These are phyloP conservation scores for Sarocladium oryzae DNA, from an alignment of 2,329 filamentous ascomycete species.

Conservation along the genomic window DNA sequence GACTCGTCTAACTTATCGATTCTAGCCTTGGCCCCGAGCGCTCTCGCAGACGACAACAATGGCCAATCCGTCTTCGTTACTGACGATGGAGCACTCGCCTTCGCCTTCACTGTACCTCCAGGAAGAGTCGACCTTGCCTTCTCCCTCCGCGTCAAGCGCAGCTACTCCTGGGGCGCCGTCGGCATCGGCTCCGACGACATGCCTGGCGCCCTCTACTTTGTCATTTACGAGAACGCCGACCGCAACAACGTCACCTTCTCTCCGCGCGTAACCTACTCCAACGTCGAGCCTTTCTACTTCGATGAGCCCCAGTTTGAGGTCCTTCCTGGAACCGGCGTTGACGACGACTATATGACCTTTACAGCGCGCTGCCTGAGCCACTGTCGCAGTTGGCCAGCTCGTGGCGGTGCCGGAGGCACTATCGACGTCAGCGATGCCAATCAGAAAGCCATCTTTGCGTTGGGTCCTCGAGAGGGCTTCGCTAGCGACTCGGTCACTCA, in stretches of 20 bases:
- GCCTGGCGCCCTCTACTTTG: constrained; percentile 45
- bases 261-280: constrained; percentile 41
- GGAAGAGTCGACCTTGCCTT: constrained; percentile 45
- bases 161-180: constrained; percentile 45
- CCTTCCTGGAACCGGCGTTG: constrained; percentile 41
- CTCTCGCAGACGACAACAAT: constrained; percentile 20
- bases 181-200: constrained; percentile 48
- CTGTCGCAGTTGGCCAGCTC: constrained; percentile 43
- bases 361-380: constrained; percentile 43
- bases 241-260: constrained; percentile 49
- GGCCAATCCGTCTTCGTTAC: constrained; percentile 38
- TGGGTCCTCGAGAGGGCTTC: constrained; percentile 41
- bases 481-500: constrained; percentile 36
- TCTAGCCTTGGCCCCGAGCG: constrained; percentile 13
- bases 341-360: constrained; percentile 39
- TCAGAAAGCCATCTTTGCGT: constrained; percentile 49
- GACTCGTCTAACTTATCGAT: not conserved
- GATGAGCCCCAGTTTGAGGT: constrained; percentile 36
- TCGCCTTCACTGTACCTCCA: constrained; percentile 44
- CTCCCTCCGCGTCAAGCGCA: constrained; percentile 40
- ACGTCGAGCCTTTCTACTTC: constrained; percentile 46
- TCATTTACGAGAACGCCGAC: constrained; percentile 43
- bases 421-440: constrained; percentile 43
- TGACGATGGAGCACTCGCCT: constrained; percentile 36
- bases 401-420: constrained; percentile 27